These are phyloP conservation scores for Urostyla sp. DNA, from an alignment of 73 alveolate species.

Conservation along the genomic window DNA sequence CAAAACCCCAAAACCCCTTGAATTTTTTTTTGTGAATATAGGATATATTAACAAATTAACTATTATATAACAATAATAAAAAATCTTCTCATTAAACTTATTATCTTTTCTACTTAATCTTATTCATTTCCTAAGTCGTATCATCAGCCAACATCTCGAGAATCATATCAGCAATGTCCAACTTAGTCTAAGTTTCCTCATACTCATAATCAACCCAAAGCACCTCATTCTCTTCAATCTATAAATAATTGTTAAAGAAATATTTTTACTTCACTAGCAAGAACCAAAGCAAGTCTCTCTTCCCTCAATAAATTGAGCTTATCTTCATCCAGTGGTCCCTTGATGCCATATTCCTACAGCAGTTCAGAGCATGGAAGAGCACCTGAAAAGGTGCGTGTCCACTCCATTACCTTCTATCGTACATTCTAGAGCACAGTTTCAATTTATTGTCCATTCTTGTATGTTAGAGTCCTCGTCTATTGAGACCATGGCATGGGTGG, in stretches of 20 bases:
- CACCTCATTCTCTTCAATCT: conserved; percentile 71
- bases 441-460: conserved; percentile 57
- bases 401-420: conserved; percentile 57
- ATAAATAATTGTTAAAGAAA: not conserved
- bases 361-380: conserved; percentile 58
- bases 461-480: conserved; percentile 58
- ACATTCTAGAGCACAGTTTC: conserved; percentile 24
- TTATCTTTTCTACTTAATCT: not conserved
- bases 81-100: too few species aligned
- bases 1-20: too few species aligned
- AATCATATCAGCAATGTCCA: conserved; percentile 76
- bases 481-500: conserved; percentile 91
- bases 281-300: conserved; percentile 64
- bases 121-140: conserved; percentile 1
- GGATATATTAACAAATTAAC: too few species aligned
- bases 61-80: too few species aligned
- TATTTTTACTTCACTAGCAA: conserved; percentile 51
- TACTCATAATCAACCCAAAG: conserved; percentile 78
- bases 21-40: too few species aligned
- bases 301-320: conserved; percentile 59
- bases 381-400: conserved; percentile 72
- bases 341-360: conserved; percentile 44
- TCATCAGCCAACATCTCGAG: conserved; percentile 66
- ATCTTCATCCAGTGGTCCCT: conserved; percentile 56
- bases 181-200: conserved; percentile 75